A percentile compares a stretch with the other conserved stretches of the same genome.
phyloP scores from a whole-genome alignment of 257 asterid genomes.

The Solanum habrochaites region DNA sequence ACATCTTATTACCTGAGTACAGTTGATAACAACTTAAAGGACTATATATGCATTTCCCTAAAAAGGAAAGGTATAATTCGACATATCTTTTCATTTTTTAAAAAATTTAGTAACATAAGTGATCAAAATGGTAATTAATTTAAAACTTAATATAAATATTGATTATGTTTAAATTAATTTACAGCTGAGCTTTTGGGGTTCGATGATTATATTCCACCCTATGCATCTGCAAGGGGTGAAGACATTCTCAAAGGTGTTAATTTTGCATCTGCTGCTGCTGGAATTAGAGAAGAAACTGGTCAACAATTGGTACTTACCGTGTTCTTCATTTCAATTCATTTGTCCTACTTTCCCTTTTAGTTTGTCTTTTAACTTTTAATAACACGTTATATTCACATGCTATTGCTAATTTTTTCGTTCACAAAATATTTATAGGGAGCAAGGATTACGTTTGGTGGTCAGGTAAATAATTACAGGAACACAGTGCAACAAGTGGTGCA shows the following conservation, averaged over 20 bases:
- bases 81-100: background rate
- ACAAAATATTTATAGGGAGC: constrained; percentile 36
- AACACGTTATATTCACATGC: background rate
- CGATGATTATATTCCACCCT: constrained; percentile 28
- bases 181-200: constrained; percentile 47
- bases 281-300: constrained; percentile 47
- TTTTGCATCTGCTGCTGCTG: constrained; percentile 52
- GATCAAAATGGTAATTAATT: background rate
- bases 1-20: background rate
- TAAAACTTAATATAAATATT: background rate
- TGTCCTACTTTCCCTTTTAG: background rate
- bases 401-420: background rate
- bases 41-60: background rate
- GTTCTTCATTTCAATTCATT: too few relatives aligned
- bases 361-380: too few relatives aligned
- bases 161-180: background rate
- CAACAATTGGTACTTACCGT: constrained; percentile 11
- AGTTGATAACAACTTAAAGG: background rate
- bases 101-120: background rate
- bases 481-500: constrained; percentile 48
- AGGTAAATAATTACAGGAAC: constrained; percentile 63
- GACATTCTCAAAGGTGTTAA: constrained; percentile 37
- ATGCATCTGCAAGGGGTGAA: constrained; percentile 16
- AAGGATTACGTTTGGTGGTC: constrained; percentile 44
- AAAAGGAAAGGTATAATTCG: background rate